Evolutionary conservation across 176 grass and related monocot species (phyloP).

Genomic region (Oryza longistaminata): DNA sequence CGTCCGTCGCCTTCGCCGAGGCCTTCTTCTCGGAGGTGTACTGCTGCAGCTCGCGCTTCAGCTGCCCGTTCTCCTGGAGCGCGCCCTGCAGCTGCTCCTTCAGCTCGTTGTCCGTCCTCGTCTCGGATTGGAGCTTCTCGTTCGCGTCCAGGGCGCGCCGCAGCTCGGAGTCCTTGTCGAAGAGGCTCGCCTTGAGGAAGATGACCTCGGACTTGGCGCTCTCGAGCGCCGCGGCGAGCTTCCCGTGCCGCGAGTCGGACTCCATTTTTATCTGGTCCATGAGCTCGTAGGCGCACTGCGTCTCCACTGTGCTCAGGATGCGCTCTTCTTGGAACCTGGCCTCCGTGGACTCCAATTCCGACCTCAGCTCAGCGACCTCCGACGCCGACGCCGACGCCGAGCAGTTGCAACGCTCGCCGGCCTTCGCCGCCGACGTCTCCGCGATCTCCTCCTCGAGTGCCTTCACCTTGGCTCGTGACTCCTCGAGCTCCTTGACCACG

Average conservation of each 20-base stretch:
- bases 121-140: conserved; percentile 48
- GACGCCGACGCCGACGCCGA: not conserved
- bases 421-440: conserved; percentile 27
- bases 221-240: conserved; percentile 47
- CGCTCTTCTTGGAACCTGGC: conserved; percentile 59
- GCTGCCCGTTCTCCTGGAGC: conserved; percentile 58
- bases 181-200: conserved; percentile 83
- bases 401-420: conserved; percentile 32
- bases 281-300: conserved; percentile 60
- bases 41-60: conserved; percentile 50
- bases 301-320: conserved; percentile 73
- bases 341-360: conserved; percentile 51
- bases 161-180: conserved; percentile 77
- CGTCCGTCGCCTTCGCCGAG: conserved; percentile 34
- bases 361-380: conserved; percentile 49
- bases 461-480: conserved; percentile 67
- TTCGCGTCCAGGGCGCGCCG: conserved; percentile 44
- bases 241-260: conserved; percentile 57
- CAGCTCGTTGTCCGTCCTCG: conserved; percentile 31
- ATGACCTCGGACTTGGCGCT: conserved; percentile 61
- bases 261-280: conserved; percentile 67
- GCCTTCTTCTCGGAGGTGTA: conserved; percentile 55
- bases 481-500: conserved; percentile 90
- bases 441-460: conserved; percentile 63
- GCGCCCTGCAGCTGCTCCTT: conserved; percentile 51